phyloP scores from a whole-genome alignment of 2,329 filamentous ascomycete species.

The Ophioceras dolichostomum region DNA sequence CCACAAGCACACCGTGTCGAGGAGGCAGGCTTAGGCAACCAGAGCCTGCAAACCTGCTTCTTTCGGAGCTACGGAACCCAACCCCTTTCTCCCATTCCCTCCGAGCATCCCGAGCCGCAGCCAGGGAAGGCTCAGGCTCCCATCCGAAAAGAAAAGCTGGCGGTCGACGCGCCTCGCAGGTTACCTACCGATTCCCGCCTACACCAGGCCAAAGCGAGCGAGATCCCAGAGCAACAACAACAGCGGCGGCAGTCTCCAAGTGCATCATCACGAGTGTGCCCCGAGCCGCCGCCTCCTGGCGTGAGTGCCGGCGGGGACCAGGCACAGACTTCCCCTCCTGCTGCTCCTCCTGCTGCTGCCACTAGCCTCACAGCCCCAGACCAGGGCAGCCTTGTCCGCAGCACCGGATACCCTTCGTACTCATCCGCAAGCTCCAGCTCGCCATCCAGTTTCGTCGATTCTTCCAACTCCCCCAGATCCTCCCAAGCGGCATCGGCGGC shows the following conservation, averaged over 20 bases:
- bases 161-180: constrained; percentile 12
- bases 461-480: constrained; percentile 6
- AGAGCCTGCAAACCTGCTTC: no score
- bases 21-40: no score
- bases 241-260: background rate
- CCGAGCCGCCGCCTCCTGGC: no score
- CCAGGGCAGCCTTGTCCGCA: background rate
- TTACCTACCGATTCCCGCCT: constrained; percentile 8
- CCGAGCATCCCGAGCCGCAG: no score
- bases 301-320: constrained; percentile 1
- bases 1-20: no score
- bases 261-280: no score
- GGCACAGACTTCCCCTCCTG: background rate
- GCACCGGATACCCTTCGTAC: background rate
- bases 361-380: background rate
- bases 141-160: no score
- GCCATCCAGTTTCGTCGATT: constrained; percentile 7
- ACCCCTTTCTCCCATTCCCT: no score
- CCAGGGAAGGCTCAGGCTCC: no score
- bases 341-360: constrained; percentile 4
- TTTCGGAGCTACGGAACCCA: no score
- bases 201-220: constrained; percentile 2
- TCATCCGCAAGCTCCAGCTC: constrained; percentile 9
- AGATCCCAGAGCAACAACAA: background rate
- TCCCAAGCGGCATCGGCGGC: constrained; percentile 5